Percentiles rank a stretch among this genome's conserved stretches.
These are phyloP conservation scores for Colletotrichum horii DNA, from an alignment of 2,329 filamentous ascomycete species.

Conservation along the genomic window DNA sequence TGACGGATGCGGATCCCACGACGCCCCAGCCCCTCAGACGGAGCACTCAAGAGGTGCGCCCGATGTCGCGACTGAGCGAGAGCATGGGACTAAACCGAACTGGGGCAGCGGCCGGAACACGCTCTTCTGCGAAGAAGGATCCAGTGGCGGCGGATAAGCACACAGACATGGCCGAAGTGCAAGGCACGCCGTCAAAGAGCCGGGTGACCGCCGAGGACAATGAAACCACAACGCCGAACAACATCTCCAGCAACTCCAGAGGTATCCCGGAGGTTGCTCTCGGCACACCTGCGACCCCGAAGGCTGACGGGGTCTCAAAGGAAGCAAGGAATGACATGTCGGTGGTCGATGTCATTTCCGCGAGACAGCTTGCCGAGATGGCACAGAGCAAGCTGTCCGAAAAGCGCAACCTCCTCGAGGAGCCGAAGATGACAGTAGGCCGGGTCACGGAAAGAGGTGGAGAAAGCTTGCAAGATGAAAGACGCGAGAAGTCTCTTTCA, in stretches of 20 bases:
- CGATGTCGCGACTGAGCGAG: background rate
- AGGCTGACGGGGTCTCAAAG: background rate
- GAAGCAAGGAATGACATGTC: background rate
- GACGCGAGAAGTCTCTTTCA: background rate
- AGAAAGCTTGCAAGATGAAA: background rate
- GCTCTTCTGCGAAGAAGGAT: constrained; percentile 7
- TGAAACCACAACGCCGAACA: background rate
- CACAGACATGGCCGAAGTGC: background rate
- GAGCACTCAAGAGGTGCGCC: constrained; percentile 20
- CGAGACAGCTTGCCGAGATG: background rate
- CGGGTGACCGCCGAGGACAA: background rate
- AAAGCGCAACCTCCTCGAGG: background rate
- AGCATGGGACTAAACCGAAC: background rate
- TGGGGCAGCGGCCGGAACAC: constrained; percentile 10
- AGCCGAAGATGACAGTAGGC: background rate
- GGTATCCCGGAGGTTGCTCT: background rate
- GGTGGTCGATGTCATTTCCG: background rate
- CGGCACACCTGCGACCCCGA: background rate
- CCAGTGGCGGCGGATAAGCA: background rate
- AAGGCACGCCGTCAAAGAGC: background rate
- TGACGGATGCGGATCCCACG: background rate
- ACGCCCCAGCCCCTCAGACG: background rate
- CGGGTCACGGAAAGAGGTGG: background rate
- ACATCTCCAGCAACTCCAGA: background rate
- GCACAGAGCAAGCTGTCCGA: background rate